phyloP scores from a whole-genome alignment of 495 filamentous ascomycete genomes.

The Aeminium ludgeri region DNA sequence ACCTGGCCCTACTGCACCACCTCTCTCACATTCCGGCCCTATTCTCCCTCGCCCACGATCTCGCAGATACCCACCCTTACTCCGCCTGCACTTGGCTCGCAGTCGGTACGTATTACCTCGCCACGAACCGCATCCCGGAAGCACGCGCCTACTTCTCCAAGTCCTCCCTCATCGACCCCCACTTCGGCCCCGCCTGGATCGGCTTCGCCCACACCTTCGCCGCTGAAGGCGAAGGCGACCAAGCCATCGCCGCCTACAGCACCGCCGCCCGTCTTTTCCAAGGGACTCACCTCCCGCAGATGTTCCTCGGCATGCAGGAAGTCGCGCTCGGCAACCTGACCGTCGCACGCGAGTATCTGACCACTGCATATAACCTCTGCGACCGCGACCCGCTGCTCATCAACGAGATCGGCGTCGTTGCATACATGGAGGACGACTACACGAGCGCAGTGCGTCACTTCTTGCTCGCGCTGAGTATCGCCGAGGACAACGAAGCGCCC shows the following conservation, averaged over 20 bases:
- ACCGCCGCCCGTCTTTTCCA: conserved; percentile 92
- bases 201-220: conserved; percentile 98
- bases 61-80: conserved; percentile 81
- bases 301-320: conserved; percentile 98
- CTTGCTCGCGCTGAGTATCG: conserved; percentile 52
- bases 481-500: conserved; percentile 37
- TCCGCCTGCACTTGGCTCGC: conserved; percentile 84
- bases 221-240: conserved; percentile 98
- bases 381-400: conserved; percentile 72
- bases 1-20: conserved; percentile 84
- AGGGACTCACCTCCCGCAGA: conserved; percentile 86
- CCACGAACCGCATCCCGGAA: conserved; percentile 77
- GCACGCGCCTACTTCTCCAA: conserved; percentile 93
- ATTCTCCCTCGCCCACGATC: conserved; percentile 84
- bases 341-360: conserved; percentile 88
- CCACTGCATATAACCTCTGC: conserved; percentile 62
- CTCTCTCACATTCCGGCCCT: conserved; percentile 70
- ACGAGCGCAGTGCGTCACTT: conserved; percentile 58
- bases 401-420: conserved; percentile 88
- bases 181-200: conserved; percentile 97
- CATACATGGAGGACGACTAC: conserved; percentile 77
- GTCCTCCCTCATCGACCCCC: conserved; percentile 88
- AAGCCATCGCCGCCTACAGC: conserved; percentile 94
- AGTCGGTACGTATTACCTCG: conserved; percentile 87
- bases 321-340: conserved; percentile 88